Evolutionary conservation across 1,284 basidiomycete species (phyloP), one percentile per base, ranked within the genome.

Genomic region (Trichosporon ovoides): DNA sequence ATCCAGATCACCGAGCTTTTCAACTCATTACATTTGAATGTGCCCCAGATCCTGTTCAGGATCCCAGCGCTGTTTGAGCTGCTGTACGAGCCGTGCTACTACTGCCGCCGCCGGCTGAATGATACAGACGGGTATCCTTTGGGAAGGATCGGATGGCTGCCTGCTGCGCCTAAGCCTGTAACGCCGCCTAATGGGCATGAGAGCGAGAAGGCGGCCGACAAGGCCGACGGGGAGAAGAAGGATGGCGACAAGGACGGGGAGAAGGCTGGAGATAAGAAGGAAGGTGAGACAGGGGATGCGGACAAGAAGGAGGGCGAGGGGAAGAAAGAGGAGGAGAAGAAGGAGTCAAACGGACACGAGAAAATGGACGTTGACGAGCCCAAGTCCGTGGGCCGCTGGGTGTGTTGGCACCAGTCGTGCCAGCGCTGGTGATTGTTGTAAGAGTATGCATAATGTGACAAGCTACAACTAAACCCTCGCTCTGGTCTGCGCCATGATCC

Each of bases 271-370:
- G 57, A 12, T 7, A 46, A 33, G 13, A n/a, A n/a, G n/a, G n/a
- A n/a, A n/a, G n/a, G n/a, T n/a, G n/a, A n/a, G n/a, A n/a, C n/a
- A n/a, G 28, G 51, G 53, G 22, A 51, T 16, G 46, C 34, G 13
- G 53, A 49, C 43, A 35, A 37, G 37, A 43, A 52, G 40, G 40
- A 48, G 3, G 85, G 83, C 64, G 43, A n/a, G n/a, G n/a, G n/a
- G n/a, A n/a, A 36, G 14, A 36, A 37, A 28, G 16, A 16, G 20
- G 43, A 24, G 7, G 20, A 3, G 2, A 52, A 52, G n/a, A n/a
- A n/a, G n/a, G n/a, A n/a, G n/a, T n/a, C n/a, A 20, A 13, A 6
- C 36, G 36, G 4, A 6, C 14, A 36, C 14, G 37, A 22, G 14
- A 46, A 40, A 16, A 38, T 33, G 24, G 48, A 37, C 18, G 53